Percentiles rank a stretch among this genome's conserved stretches.
These are phyloP conservation scores for Obelidium mucronatum DNA, from an alignment of 192 early-diverging fungal species.

Conservation along the genomic window DNA sequence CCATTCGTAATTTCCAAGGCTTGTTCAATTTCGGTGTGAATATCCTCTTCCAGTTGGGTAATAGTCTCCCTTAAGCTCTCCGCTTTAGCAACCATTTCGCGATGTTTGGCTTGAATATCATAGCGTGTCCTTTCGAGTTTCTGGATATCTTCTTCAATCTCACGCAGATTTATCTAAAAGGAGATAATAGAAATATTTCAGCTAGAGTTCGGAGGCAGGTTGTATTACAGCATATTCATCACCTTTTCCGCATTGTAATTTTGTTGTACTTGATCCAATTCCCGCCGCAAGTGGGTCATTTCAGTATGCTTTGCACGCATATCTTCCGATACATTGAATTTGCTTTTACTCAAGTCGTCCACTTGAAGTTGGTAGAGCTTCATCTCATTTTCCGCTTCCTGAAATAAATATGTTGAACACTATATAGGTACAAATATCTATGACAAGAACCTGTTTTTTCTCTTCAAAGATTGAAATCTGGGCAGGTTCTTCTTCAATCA, in stretches of 20 bases:
- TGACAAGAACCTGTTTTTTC: constrained; percentile 15
- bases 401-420: neutral
- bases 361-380: constrained; percentile 8
- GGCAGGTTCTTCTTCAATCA: constrained; percentile 35
- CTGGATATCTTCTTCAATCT: constrained; percentile 9
- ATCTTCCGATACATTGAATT: neutral
- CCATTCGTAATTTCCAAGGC: constrained; percentile 18
- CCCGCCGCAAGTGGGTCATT: constrained; percentile 26
- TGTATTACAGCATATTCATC: neutral
- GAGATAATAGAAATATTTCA: neutral
- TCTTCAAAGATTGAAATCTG: constrained; percentile 28
- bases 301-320: constrained; percentile 10
- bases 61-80: neutral
- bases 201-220: neutral
- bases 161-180: neutral
- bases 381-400: constrained; percentile 34
- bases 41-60: neutral
- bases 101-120: neutral
- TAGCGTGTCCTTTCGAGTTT: neutral
- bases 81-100: neutral
- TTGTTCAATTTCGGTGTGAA: neutral
- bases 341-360: neutral
- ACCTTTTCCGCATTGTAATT: constrained; percentile 16
- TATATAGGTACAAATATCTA: neutral
- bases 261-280: constrained; percentile 29